Percentiles rank a stretch among this genome's conserved stretches.
Conservation (phyloP, 1,284 basidiomycete genomes). For the Mycosarcoma maydis region DNA sequence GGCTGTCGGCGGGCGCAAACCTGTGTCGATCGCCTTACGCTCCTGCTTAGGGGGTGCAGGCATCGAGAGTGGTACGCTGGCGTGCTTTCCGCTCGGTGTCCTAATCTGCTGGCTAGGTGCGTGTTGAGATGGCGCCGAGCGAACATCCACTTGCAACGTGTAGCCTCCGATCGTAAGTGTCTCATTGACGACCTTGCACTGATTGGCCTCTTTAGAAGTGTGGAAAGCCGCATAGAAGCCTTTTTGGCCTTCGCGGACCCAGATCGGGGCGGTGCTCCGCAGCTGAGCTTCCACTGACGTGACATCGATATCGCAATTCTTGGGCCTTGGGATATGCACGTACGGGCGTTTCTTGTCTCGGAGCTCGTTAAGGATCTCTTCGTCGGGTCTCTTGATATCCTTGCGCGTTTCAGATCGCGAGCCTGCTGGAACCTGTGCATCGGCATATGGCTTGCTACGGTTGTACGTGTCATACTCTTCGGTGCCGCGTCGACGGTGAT, state of each 20-base stretch:
- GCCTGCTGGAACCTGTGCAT: not conserved
- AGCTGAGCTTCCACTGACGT: constrained; percentile 53
- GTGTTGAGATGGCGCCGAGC: constrained; percentile 7
- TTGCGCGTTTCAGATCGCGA: not conserved
- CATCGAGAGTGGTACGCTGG: not conserved
- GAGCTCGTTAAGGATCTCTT: constrained; percentile 26
- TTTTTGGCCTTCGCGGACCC: constrained; percentile 58
- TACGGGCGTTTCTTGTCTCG: constrained; percentile 35
- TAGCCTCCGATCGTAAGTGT: constrained; percentile 37
- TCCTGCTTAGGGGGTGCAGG: not conserved
- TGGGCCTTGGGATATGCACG: constrained; percentile 47
- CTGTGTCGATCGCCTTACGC: constrained; percentile 21
- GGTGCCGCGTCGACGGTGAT: constrained; percentile 10
- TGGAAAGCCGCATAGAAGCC: constrained; percentile 66
- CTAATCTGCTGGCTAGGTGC: not conserved
- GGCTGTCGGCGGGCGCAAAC: constrained; percentile 20
- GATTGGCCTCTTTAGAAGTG: constrained; percentile 18
- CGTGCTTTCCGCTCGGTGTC: not conserved
- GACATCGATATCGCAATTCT: constrained; percentile 38
- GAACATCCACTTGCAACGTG: constrained; percentile 46
- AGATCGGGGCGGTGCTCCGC: constrained; percentile 32
- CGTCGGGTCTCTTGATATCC: constrained; percentile 13
- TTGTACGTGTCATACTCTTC: constrained; percentile 8
- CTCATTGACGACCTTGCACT: constrained; percentile 50
- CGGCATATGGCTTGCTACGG: constrained; percentile 4